Evolutionary conservation across 108 stramenopile species (phyloP), one percentile per base, ranked within the genome.

Genomic region (Skeletonema costatum): DNA sequence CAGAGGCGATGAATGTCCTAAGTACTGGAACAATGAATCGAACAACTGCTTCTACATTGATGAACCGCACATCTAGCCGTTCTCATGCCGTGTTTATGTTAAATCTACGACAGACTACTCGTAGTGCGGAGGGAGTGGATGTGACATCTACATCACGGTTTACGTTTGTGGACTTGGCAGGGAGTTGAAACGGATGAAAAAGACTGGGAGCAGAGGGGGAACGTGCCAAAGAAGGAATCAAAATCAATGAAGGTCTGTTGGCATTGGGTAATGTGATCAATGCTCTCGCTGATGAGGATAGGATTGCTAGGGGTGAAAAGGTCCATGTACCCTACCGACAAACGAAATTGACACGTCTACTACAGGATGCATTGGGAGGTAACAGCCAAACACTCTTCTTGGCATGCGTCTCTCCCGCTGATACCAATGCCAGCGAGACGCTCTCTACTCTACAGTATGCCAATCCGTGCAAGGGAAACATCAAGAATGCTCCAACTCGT

Each of bases 261-360:
- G 97, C 97, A 5, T 86, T 99, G 13, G 99, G 99, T 50, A 99
- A 98, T 76, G 99, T 99, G 3, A 99, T 99, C 61, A 97, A 97
- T 78, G 97, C 98, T 8, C 91, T 99, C 36, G 98, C 93, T 1
- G 97, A 98, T 74, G 96, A 98, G 32, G 92, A 89, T 50, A 74
- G 87, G 11, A 32, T 90, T 31, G 64, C 78, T 10, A 85, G 84
- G 51, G 90, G 90, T 19, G 92, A 85, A 71, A 90, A 86, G 35
- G 77, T 89, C 11, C 91, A 93, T 65, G 95, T 96, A 17, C 95
- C 95, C 4, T 96, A 93, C 64, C 84, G 95, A 32, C 96, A 99
- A 74, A 97, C 97, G 19, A 96, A 97, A 74, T 82, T 99, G 19
- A 99, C 99, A n/a, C 86, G 97, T 32, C 75, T 99, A 29, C 77